phyloP scores from a whole-genome alignment of 148 eudicot species.

The Chenopodium quinoa region DNA sequence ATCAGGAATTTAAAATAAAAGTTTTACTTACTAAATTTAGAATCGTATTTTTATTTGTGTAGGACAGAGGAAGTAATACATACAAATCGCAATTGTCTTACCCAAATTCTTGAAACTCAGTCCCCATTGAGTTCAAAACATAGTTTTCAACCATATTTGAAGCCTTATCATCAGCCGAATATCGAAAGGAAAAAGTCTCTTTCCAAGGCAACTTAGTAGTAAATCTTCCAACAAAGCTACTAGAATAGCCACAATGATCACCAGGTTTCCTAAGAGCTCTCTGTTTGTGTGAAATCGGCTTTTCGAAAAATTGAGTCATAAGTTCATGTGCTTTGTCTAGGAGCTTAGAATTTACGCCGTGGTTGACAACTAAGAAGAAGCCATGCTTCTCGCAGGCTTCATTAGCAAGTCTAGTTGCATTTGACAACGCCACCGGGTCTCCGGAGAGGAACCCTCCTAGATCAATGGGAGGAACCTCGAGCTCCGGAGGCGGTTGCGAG shows the following conservation, averaged over 20 bases:
- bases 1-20: too few relatives aligned
- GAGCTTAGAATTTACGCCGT: constrained; percentile 38
- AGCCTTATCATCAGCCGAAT: constrained; percentile 28
- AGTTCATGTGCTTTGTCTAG: constrained; percentile 40
- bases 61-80: not conserved
- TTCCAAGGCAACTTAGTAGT: constrained; percentile 72
- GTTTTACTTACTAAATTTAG: not conserved
- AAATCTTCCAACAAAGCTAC: constrained; percentile 59
- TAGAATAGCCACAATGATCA: constrained; percentile 61
- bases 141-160: constrained; percentile 40
- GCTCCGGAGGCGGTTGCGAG: constrained; percentile 35
- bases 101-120: constrained; percentile 46
- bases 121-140: constrained; percentile 35
- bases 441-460: constrained; percentile 43
- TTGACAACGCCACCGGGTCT: constrained; percentile 33
- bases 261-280: constrained; percentile 46
- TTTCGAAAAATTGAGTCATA: constrained; percentile 38
- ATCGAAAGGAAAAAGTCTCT: constrained; percentile 59
- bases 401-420: constrained; percentile 30
- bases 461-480: constrained; percentile 41
- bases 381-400: constrained; percentile 57
- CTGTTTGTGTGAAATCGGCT: constrained; percentile 43
- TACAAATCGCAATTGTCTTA: constrained; percentile 6
- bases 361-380: constrained; percentile 45
- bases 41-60: not conserved